These are phyloP conservation scores for Penicillium atrosanguineum DNA, from an alignment of 495 filamentous ascomycete species.

Conservation along the genomic window DNA sequence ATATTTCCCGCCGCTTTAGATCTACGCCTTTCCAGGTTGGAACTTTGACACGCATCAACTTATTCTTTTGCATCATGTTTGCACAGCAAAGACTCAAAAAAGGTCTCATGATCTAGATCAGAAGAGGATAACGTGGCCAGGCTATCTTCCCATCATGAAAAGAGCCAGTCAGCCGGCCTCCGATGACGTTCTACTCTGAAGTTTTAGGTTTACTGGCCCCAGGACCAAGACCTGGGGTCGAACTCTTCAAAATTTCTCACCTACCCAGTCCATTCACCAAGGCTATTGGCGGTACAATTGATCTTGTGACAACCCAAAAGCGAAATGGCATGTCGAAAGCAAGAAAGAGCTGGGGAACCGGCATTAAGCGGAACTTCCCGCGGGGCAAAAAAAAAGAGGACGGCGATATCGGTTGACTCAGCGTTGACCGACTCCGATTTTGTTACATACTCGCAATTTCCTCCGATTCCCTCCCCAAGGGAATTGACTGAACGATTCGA, in stretches of 20 bases:
- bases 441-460: constrained; percentile 4
- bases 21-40: background rate
- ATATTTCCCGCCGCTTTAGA: background rate
- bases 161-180: constrained; percentile 8
- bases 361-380: constrained; percentile 30
- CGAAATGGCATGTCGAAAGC: constrained; percentile 4
- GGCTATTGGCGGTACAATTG: constrained; percentile 17
- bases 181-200: constrained; percentile 13
- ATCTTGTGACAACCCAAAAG: constrained; percentile 9
- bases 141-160: background rate
- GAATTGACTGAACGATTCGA: background rate
- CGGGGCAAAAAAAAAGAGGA: constrained; percentile 18
- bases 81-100: background rate
- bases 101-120: background rate
- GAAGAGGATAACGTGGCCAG: background rate
- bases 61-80: background rate
- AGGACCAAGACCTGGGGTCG: background rate
- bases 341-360: constrained; percentile 12
- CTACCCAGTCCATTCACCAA: background rate
- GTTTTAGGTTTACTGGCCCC: background rate
- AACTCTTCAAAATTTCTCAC: background rate
- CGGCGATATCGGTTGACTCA: constrained; percentile 35
- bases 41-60: background rate
- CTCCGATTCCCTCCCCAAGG: background rate
- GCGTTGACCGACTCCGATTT: constrained; percentile 10